Percentiles rank a stretch among this genome's conserved stretches.
Conservation (phyloP, 306 rosid genomes). For the Acacia confusa region DNA sequence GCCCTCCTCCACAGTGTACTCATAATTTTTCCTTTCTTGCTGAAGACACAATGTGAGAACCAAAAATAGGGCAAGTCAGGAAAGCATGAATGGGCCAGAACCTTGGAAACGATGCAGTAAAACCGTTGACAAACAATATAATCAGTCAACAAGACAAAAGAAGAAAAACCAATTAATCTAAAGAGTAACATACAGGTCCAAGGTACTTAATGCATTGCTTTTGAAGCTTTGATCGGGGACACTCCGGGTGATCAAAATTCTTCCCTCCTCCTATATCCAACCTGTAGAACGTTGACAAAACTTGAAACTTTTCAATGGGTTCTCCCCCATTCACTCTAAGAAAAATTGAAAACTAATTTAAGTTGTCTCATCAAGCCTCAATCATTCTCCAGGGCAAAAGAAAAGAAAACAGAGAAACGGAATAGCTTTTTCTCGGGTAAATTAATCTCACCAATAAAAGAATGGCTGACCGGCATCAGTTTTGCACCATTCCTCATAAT, state of each 20-base stretch:
- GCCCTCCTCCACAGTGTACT: conserved; percentile 62
- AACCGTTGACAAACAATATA: not conserved
- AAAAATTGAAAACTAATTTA: not conserved
- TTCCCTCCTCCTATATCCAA: conserved; percentile 70
- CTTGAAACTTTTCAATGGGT: not conserved
- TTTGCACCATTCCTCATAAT: conserved; percentile 64
- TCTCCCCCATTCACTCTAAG: not conserved
- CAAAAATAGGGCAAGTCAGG: conserved; percentile 6
- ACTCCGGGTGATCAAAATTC: conserved; percentile 51
- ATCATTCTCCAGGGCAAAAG: not conserved
- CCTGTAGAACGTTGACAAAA: conserved; percentile 39
- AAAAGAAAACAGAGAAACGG: not conserved
- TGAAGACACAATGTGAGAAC: conserved; percentile 15
- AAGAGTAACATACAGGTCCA: conserved; percentile 59
- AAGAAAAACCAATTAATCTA: not conserved
- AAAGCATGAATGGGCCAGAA: conserved; percentile 14
- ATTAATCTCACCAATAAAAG: conserved; percentile 58
- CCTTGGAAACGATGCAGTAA: not conserved
- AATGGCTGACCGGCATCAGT: conserved; percentile 71
- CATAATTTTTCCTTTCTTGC: conserved; percentile 83
- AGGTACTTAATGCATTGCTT: conserved; percentile 70
- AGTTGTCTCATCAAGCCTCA: not conserved
- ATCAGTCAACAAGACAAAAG: not conserved
- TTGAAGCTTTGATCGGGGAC: conserved; percentile 56
- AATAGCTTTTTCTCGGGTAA: not conserved